phyloP scores from a whole-genome alignment of 1,139 yeast genomes.

The Debaryomyces singareniensis region DNA sequence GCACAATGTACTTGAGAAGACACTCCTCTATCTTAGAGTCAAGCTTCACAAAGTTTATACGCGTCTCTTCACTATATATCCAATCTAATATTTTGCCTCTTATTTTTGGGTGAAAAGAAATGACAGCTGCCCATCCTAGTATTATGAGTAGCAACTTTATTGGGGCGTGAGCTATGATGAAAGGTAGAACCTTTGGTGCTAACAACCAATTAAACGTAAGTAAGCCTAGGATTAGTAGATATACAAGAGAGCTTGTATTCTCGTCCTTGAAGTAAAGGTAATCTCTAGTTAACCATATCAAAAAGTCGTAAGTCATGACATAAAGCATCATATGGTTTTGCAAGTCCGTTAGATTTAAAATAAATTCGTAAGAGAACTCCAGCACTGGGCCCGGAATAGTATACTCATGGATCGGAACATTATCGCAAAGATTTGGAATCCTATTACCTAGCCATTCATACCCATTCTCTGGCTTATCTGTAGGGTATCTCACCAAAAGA shows the following conservation, averaged over 20 bases:
- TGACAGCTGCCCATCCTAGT: conserved; percentile 45
- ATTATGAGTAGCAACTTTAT: conserved; percentile 32
- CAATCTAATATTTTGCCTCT: conserved; percentile 39
- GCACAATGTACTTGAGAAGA: conserved; percentile 19
- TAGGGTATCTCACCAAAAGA: conserved; percentile 42
- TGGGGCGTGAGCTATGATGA: conserved; percentile 16
- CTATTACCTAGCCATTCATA: conserved; percentile 15
- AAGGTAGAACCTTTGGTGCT: conserved; percentile 27
- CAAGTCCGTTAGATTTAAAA: conserved; percentile 72
- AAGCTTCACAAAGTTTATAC: conserved; percentile 40
- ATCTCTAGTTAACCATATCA: conserved; percentile 43
- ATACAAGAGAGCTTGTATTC: conserved; percentile 50
- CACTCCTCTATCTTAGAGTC: conserved; percentile 42
- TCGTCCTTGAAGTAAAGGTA: conserved; percentile 66
- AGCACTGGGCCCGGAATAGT: conserved; percentile 69
- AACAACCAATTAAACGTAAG: conserved; percentile 22
- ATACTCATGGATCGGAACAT: conserved; percentile 43
- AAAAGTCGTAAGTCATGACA: conserved; percentile 55
- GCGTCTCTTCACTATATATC: conserved; percentile 55
- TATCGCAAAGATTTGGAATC: conserved; percentile 54
- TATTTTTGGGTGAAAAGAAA: conserved; percentile 50
- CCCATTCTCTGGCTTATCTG: conserved; percentile 21
- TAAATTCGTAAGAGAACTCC: conserved; percentile 71
- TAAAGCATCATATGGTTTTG: conserved; percentile 78
- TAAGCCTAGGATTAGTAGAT: conserved; percentile 24